phyloP scores from a whole-genome alignment of 1,139 yeast species.

The Lodderomyces theae region DNA sequence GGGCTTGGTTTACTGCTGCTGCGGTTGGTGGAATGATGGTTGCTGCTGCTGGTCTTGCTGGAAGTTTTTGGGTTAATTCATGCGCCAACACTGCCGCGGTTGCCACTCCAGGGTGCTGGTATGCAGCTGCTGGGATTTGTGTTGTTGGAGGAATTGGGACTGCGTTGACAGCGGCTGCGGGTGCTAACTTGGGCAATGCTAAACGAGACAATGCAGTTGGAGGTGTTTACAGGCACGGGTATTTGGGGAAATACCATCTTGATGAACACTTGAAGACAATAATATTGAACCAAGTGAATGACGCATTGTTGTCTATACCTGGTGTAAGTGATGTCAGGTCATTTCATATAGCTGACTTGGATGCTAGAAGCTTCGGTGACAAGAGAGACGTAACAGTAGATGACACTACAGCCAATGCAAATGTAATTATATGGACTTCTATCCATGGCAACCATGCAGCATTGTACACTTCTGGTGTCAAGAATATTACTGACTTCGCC shows the following conservation, averaged over 20 bases:
- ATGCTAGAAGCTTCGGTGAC: neutral
- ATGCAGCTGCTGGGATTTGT: too few relatives aligned
- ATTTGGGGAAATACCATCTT: slow-evolving; percentile 1
- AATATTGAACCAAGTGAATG: neutral
- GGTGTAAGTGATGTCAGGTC: neutral
- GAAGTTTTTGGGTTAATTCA: too few relatives aligned
- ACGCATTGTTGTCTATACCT: neutral
- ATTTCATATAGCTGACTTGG: neutral
- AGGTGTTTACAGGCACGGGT: slow-evolving; percentile 3
- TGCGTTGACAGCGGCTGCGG: too few relatives aligned
- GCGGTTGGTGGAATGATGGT: too few relatives aligned
- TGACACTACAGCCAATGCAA: neutral
- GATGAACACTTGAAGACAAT: slow-evolving; percentile 2
- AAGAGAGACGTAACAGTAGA: neutral
- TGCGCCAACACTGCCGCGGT: too few relatives aligned
- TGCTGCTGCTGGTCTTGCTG: too few relatives aligned
- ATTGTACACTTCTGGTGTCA: neutral
- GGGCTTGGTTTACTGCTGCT: too few relatives aligned
- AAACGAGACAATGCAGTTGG: too few relatives aligned
- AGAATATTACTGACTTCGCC: neutral
- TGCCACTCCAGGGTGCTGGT: too few relatives aligned
- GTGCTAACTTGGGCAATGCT: too few relatives aligned
- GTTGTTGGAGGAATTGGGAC: too few relatives aligned
- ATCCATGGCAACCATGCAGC: slow-evolving; percentile 1
- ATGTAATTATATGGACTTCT: neutral